These are phyloP conservation scores for Morella rubra DNA, from an alignment of 306 rosid species.

Conservation along the genomic window DNA sequence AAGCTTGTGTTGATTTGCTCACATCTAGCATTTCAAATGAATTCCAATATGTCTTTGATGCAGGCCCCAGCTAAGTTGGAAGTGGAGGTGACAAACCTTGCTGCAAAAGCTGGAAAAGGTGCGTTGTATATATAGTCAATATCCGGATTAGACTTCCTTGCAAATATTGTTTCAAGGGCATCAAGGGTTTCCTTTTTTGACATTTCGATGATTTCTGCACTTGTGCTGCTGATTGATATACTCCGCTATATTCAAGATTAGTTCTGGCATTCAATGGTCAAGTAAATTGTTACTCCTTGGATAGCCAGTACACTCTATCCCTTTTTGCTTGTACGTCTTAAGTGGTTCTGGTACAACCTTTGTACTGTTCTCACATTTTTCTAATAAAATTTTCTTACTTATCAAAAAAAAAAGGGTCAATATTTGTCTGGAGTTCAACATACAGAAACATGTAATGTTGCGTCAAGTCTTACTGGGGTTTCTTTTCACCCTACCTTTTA, in stretches of 20 bases:
- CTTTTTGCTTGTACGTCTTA: too few species aligned
- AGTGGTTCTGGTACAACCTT: too few species aligned
- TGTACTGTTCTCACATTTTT: too few species aligned
- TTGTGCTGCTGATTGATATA: slow-evolving; percentile 1
- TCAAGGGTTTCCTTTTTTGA: background rate
- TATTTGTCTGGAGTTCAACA: background rate
- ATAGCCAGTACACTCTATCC: background rate
- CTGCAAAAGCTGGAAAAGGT: slow-evolving; percentile 99
- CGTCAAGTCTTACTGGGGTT: background rate
- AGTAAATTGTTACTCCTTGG: background rate
- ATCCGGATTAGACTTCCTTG: slow-evolving; percentile 16
- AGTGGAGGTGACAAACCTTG: slow-evolving; percentile 92
- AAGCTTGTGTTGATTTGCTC: background rate
- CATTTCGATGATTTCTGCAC: slow-evolving; percentile 7
- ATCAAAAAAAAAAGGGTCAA: too few species aligned
- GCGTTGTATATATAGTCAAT: slow-evolving; percentile 18
- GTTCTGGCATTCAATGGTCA: background rate
- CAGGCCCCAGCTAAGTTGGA: slow-evolving; percentile 92
- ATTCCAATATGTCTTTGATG: slow-evolving; percentile 24
- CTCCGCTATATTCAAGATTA: background rate
- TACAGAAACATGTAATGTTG: background rate
- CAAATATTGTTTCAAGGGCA: background rate
- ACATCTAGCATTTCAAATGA: slow-evolving; percentile 17
- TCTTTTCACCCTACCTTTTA: background rate
- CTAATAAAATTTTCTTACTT: too few species aligned